Evolutionary conservation across 305 asterid genomes (phyloP).

Genomic region (Fraxinus velutina): DNA sequence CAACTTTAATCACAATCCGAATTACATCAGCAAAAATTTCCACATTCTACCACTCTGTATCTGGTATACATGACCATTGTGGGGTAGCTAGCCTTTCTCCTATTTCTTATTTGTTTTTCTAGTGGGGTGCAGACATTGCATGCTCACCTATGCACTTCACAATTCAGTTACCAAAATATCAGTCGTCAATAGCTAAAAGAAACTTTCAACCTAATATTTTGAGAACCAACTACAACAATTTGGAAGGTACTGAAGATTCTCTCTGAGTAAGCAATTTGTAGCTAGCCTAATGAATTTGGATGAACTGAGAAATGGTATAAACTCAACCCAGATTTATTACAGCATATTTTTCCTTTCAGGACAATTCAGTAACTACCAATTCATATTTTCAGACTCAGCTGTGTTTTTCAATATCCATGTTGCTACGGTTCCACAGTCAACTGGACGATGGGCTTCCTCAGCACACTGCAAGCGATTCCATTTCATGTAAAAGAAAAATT

Average conservation of each 20-base stretch:
- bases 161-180: background rate
- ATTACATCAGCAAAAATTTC: background rate
- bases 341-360: background rate
- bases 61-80: background rate
- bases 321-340: background rate
- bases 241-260: background rate
- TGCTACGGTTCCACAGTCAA: slow-evolving; percentile 88
- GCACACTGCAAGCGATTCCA: slow-evolving; percentile 53
- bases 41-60: background rate
- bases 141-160: background rate
- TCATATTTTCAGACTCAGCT: slow-evolving; percentile 94
- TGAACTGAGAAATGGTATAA: background rate
- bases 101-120: background rate
- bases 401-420: slow-evolving; percentile 93
- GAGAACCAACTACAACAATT: background rate
- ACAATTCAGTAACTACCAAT: slow-evolving; percentile 49
- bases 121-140: background rate
- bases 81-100: background rate
- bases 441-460: slow-evolving; percentile 98
- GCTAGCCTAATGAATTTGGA: background rate
- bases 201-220: background rate
- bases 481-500: slow-evolving; percentile 11
- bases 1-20: background rate
- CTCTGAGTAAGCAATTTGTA: background rate
- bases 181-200: background rate